phyloP scores from a whole-genome alignment of 306 rosid genomes.

The Castanospermum australe region DNA sequence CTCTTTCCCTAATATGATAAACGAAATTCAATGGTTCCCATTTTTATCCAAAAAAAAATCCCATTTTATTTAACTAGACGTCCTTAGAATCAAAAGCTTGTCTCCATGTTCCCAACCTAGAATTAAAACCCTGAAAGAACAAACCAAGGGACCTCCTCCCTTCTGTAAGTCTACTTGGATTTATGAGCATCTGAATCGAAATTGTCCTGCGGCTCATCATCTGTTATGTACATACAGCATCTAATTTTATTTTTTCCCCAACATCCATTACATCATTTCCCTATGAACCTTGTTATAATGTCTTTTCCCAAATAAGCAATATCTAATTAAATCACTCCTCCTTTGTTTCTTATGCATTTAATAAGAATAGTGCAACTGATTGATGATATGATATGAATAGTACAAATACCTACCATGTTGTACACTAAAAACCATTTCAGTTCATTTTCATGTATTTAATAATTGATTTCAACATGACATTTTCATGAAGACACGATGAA shows the following conservation, averaged over 20 bases:
- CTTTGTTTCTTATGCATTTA: not conserved
- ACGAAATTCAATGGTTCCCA: not conserved
- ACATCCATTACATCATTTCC: not conserved
- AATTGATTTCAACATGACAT: not conserved
- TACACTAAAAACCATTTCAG: not conserved
- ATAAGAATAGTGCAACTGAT: not conserved
- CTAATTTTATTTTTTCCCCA: not conserved
- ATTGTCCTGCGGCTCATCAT: not conserved
- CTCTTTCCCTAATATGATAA: too few relatives aligned
- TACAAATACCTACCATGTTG: not conserved
- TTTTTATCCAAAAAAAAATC: not conserved
- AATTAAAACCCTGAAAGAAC: not conserved
- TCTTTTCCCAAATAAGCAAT: not conserved
- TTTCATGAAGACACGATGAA: not conserved
- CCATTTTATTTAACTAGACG: not conserved
- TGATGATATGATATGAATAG: not conserved
- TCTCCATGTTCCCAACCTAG: not conserved
- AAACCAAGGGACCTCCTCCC: not conserved
- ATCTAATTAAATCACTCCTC: not conserved
- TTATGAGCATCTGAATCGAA: not conserved
- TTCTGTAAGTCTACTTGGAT: too few relatives aligned
- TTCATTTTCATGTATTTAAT: not conserved
- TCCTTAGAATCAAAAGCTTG: not conserved
- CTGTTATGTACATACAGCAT: not conserved
- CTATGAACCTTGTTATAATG: not conserved